Evolutionary conservation across 139 green algal species (phyloP).

Genomic region (Pedinophyceae sp.): DNA sequence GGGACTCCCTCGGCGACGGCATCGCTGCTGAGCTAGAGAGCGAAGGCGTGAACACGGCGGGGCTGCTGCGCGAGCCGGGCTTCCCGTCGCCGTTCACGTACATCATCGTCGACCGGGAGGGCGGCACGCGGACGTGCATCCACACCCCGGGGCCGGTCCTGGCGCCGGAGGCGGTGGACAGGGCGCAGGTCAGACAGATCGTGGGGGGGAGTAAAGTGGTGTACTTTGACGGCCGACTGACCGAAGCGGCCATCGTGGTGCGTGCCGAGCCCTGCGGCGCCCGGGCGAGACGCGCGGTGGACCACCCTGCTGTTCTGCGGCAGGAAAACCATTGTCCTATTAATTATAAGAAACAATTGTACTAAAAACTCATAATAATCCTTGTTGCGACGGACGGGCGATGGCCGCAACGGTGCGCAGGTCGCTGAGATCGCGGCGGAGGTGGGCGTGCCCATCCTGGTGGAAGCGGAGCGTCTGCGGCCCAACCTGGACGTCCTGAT

Average conservation of each 20-base stretch:
- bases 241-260: conserved; percentile 67
- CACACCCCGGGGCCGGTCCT: conserved; percentile 71
- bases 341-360: not conserved
- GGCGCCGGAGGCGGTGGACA: conserved; percentile 38
- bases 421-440: too few relatives aligned
- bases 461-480: conserved; percentile 77
- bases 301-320: too few relatives aligned
- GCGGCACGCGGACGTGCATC: conserved; percentile 85
- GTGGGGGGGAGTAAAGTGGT: conserved; percentile 37
- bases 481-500: conserved; percentile 61
- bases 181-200: conserved; percentile 7
- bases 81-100: conserved; percentile 89
- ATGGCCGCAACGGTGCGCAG: too few relatives aligned
- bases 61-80: conserved; percentile 40
- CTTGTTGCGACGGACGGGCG: too few relatives aligned
- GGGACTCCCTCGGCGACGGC: conserved; percentile 15
- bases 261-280: too few relatives aligned
- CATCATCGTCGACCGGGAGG: conserved; percentile 82
- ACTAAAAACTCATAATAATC: not conserved
- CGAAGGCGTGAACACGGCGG: conserved; percentile 65
- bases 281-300: too few relatives aligned
- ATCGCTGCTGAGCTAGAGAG: conserved; percentile 52
- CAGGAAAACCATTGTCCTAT: too few relatives aligned
- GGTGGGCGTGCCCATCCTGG: conserved; percentile 19
- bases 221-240: conserved; percentile 86